Evolutionary conservation across 805 yeast genomes (phyloP).

Genomic region (Saccharomycopsis capsularis): DNA sequence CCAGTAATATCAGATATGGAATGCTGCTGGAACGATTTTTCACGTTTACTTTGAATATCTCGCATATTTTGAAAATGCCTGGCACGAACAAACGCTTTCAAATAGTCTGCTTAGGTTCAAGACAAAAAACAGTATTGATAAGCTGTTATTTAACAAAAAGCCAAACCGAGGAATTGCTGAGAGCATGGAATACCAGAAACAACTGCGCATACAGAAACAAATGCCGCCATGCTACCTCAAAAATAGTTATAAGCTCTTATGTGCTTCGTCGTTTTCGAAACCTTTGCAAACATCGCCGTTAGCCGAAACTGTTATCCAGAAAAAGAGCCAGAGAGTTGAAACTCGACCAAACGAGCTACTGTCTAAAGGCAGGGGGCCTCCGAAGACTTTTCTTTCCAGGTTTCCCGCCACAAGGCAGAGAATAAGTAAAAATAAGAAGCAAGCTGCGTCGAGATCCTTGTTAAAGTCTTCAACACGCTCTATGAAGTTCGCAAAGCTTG

Average conservation of each 20-base stretch:
- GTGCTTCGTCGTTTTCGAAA: neutral
- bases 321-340: neutral
- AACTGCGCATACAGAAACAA: too few relatives aligned
- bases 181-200: too few relatives aligned
- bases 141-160: slow-evolving; percentile 40
- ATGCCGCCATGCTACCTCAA: too few relatives aligned
- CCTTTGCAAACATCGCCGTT: neutral
- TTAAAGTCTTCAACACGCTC: too few relatives aligned
- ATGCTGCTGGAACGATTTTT: slow-evolving; percentile 5
- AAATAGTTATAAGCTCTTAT: too few relatives aligned
- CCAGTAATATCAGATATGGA: slow-evolving; percentile 1
- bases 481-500: too few relatives aligned
- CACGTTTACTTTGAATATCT: slow-evolving; percentile 3
- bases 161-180: too few relatives aligned
- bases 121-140: slow-evolving; percentile 1
- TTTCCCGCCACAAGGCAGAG: neutral
- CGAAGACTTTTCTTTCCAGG: neutral
- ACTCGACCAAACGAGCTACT: neutral
- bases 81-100: neutral
- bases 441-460: neutral
- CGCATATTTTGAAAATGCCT: slow-evolving; percentile 7
- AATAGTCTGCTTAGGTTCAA: slow-evolving; percentile 1
- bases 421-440: neutral
- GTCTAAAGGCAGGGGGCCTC: neutral
- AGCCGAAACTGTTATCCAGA: neutral